These are phyloP conservation scores for Herpetomonas samuelpessoai DNA, from an alignment of 208 protist genomes.

Conservation along the genomic window DNA sequence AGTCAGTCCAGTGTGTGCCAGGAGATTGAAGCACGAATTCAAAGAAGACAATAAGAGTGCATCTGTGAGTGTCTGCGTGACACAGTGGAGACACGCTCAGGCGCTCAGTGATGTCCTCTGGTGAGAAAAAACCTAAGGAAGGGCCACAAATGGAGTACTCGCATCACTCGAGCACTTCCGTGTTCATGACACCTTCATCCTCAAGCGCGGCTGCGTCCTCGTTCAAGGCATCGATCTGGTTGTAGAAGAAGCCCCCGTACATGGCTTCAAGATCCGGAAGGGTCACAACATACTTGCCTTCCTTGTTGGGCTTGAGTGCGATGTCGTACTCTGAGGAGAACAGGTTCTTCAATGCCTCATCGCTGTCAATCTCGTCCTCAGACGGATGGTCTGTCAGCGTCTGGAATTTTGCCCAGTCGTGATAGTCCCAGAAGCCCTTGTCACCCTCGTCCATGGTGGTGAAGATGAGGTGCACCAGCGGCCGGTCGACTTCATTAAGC, in stretches of 20 bases:
- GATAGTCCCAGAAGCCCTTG: constrained; percentile 58
- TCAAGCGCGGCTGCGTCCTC: constrained; percentile 69
- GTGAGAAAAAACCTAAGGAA: no score
- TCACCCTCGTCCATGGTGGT: constrained; percentile 39
- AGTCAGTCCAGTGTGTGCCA: no score
- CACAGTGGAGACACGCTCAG: no score
- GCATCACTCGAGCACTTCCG: constrained; percentile 71
- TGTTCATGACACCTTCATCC: constrained; percentile 46
- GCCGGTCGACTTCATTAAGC: constrained; percentile 48
- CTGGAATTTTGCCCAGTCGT: constrained; percentile 67
- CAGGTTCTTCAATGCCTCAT: constrained; percentile 35
- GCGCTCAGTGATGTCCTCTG: no score
- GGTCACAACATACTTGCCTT: constrained; percentile 33
- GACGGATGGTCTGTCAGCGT: constrained; percentile 30
- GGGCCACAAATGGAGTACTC: no score
- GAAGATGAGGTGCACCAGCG: constrained; percentile 63
- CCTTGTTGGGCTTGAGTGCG: constrained; percentile 11
- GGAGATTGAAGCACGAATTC: no score
- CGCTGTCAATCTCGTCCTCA: constrained; percentile 29
- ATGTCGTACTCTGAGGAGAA: constrained; percentile 84
- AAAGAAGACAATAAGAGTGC: no score
- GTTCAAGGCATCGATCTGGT: constrained; percentile 66
- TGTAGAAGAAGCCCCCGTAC: constrained; percentile 83
- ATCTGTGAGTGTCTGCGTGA: no score
- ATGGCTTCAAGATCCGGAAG: constrained; percentile 70